Base-by-base conservation (phyloP, 2,329 filamentous ascomycete genomes). In the Epichloe hybrida region DNA sequence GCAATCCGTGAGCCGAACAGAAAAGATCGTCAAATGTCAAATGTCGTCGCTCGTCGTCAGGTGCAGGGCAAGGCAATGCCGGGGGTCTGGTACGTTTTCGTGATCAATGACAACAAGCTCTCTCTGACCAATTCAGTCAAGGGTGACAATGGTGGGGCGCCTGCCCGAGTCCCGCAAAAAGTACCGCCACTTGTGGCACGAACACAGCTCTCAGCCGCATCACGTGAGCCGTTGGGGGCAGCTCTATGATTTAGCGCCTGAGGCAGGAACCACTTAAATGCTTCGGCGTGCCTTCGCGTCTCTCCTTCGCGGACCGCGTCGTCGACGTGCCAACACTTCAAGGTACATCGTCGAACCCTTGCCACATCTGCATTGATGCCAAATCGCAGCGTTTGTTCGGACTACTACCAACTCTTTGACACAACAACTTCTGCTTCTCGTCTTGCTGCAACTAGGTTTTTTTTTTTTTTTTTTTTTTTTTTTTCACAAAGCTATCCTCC, bases 271-370 rank as follows among this genome's bases (percentile, higher is more conserved):
- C 55, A 55, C 57, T 63, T 68, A 62, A 67, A 66, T 67, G 62
- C 56, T 62, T 62, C 65, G 65, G 65, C 66, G 66, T 67, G 52
- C 48, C 53, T 56, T 59, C 66, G 66, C 66, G 66, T 68, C 64
- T 66, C 56, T 59, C 58, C 39, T 52, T 48, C 55, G 40, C 49
- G 43, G 31, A 63, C 55, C 66, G 66, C 66, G 66, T 69, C 65
- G 59, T 56, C 52, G 56, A 63, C 65, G 66, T 67, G 65, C 58
- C 61, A 55, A 59, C 55, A 61, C 57, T 57, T 57, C 56, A 55
- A 38, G 50, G 59, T 51, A 54, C 61, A 56, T 57, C 37, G 37
- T 57, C 56, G 44, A 56, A 57, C 55, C 59, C 54, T 51, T 52
- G 53, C 48, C 53, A 50, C 45, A 43, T 23, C 46, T 40, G 47